Evolutionary conservation across 352 stramenopile genomes (phyloP), one percentile per base, ranked within the genome.

Genomic region (Phytopythium vexans): DNA sequence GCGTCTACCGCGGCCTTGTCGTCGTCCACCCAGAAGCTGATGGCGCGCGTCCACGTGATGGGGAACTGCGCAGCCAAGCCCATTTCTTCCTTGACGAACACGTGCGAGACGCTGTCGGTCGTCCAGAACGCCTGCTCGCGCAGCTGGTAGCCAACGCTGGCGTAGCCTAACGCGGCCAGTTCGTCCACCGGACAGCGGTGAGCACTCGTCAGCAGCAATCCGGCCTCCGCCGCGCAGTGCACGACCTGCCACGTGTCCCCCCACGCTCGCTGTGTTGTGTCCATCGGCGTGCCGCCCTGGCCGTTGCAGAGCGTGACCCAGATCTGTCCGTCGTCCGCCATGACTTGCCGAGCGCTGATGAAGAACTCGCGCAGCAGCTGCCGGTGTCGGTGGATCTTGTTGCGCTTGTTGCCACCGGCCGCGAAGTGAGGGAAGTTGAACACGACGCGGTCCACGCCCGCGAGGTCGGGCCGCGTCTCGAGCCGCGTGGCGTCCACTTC

Each of bases 381-480:
- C 7, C 85, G 79, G 55, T 95, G 84, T 10, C 75, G 73, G 58
- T 92, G 72, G 53, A 93, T 92, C 59, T 93, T 93, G 76, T 90
- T 92, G 52, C 77, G 72, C 38, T 56, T 54, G 45, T 72, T 85
- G 45, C 79, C 81, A 42, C 79, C 76, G n/a, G 86, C 80, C 27
- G 79, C 82, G 47, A 79, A 92, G 49, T 95, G 83, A 36, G 85
- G 85, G 56, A 92, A 95, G 56, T 95, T 95, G 68, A 95, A 95
- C 51, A 95, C 79, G 51, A 95, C 72, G 16, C 80, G 72, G 48
- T 93, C 82, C 33, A 89, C 88, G 15, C 16, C 48, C 35, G 45
- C 15, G 0, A 46, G 10, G 5, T 37, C 44, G 6, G 41, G 34
- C 14, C 60, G 32, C 36, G 55, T 60, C 43, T 85, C 56, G 15